These are phyloP conservation scores for Waltergamsia citrina DNA, from an alignment of 2,329 filamentous ascomycete species.

Conservation along the genomic window DNA sequence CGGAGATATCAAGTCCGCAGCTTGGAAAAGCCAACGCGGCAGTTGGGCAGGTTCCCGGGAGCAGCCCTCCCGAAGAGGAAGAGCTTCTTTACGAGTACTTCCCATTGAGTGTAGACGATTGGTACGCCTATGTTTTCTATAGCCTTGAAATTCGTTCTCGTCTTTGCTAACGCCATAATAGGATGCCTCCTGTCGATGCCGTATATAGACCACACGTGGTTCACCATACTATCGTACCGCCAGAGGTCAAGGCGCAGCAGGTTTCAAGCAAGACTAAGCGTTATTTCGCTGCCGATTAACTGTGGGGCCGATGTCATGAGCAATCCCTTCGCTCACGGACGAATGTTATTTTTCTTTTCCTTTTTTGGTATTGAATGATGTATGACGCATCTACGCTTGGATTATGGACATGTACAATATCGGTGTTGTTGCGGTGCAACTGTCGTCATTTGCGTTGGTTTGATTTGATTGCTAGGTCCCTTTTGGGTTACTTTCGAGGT, in stretches of 20 bases:
- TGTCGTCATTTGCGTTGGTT: not conserved
- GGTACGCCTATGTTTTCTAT: constrained; percentile 34
- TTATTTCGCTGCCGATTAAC: constrained; percentile 59
- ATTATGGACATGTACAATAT: not conserved
- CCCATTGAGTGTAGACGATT: constrained; percentile 82
- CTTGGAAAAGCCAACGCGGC: constrained; percentile 27
- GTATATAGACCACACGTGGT: constrained; percentile 89
- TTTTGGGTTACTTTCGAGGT: no score
- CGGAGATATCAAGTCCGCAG: constrained; percentile 42
- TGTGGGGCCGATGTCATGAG: not conserved
- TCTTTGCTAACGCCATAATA: constrained; percentile 11
- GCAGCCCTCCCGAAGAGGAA: constrained; percentile 63
- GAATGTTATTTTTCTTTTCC: no score
- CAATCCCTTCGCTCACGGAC: not conserved
- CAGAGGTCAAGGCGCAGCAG: constrained; percentile 61
- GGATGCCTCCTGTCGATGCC: constrained; percentile 81
- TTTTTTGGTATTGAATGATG: not conserved
- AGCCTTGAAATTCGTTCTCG: not conserved
- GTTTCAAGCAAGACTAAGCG: constrained; percentile 57
- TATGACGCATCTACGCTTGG: not conserved
- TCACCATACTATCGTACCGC: constrained; percentile 69
- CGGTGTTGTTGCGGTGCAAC: not conserved
- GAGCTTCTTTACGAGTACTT: constrained; percentile 94
- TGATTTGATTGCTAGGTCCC: no score
- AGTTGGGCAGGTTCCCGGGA: constrained; percentile 28